Evolutionary conservation across 805 yeast genomes (phyloP).

Genomic region (Teunomyces tritomae): DNA sequence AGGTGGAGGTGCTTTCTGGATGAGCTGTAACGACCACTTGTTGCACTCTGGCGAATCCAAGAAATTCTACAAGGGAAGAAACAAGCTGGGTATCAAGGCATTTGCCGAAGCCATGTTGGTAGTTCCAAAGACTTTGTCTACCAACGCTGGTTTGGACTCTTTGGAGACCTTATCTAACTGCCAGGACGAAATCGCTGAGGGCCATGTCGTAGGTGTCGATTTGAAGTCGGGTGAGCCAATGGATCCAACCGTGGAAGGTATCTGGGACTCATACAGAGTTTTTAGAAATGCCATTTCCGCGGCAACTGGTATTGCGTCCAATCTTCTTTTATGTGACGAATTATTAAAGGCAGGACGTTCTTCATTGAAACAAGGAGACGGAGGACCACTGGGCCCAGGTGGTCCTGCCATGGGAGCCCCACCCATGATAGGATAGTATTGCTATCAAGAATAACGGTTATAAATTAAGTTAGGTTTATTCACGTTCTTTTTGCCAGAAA

Average conservation of each 20-base stretch:
- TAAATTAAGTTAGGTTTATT: not conserved
- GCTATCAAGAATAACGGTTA: not conserved
- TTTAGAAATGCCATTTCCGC: constrained; percentile 88
- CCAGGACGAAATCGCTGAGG: constrained; percentile 84
- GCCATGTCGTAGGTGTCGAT: constrained; percentile 85
- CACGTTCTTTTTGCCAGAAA: not conserved
- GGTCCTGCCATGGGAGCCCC: constrained; percentile 17
- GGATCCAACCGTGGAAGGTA: constrained; percentile 91
- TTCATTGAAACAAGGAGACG: constrained; percentile 61
- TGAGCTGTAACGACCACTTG: constrained; percentile 74
- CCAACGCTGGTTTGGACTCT: constrained; percentile 91
- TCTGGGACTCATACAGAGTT: constrained; percentile 96
- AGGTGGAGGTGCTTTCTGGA: constrained; percentile 95
- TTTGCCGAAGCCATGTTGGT: constrained; percentile 89
- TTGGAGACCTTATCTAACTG: constrained; percentile 85
- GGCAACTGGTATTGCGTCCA: constrained; percentile 92
- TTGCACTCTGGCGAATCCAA: constrained; percentile 42
- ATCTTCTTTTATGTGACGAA: constrained; percentile 91
- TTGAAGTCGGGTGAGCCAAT: constrained; percentile 89
- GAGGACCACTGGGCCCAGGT: constrained; percentile 12
- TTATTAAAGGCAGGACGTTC: constrained; percentile 95
- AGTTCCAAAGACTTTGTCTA: constrained; percentile 88
- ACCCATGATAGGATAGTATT: constrained; percentile 11
- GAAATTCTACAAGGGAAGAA: constrained; percentile 72
- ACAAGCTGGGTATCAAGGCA: constrained; percentile 87